Base-by-base conservation (phyloP, 495 filamentous ascomycete species). In the Neurospora sp. region DNA sequence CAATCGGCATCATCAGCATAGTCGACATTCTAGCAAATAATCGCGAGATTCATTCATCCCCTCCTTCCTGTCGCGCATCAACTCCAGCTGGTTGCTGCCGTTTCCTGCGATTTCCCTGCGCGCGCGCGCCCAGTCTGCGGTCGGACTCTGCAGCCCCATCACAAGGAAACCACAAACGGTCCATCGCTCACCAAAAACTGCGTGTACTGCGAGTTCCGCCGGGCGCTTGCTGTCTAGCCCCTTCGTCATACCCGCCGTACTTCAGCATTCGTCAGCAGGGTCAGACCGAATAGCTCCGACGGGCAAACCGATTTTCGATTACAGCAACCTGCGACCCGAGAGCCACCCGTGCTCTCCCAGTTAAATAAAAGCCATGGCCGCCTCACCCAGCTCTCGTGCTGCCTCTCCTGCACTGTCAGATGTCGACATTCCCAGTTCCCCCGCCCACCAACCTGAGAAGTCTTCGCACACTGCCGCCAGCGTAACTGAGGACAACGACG, bases 401-500 rank as follows among this genome's bases (percentile, higher is more conserved):
- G 77, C 74, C 23, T 62, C 70, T 70, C 62, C 73, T 79, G 54
- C 54, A 35, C 54, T 62, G 74, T 83, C 81, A 10, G 80, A 82
- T 38, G 39, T 75, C 72, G 79, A 80, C 42, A 48, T 40, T 0
- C 78, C 80, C 42, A 82, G 78, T 41, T 82, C 82, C 5, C 82
- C 81, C 27, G 72, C 59, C 41, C 76, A 75, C 46, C 20, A 62
- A 35, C 54, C 54, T 14, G 54, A 27, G 0, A 62, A 62, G 54
- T 31, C 54, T 62, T 62, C 54, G 8, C 54, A 62, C 27, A 62
- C 54, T 62, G 54, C 54, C 54, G 79, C 81, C 7, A 75, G 72
- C 73, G 73, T 76, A 71, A 79, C 77, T 71, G 79, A 80, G 62
- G 81, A 81, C 74, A 79, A 81, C 31, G 81, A 82, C 74, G 74